Evolutionary conservation across 139 green algal species (phyloP), one percentile per base, ranked within the genome.

Genomic region (Chlorella sorokiniana): DNA sequence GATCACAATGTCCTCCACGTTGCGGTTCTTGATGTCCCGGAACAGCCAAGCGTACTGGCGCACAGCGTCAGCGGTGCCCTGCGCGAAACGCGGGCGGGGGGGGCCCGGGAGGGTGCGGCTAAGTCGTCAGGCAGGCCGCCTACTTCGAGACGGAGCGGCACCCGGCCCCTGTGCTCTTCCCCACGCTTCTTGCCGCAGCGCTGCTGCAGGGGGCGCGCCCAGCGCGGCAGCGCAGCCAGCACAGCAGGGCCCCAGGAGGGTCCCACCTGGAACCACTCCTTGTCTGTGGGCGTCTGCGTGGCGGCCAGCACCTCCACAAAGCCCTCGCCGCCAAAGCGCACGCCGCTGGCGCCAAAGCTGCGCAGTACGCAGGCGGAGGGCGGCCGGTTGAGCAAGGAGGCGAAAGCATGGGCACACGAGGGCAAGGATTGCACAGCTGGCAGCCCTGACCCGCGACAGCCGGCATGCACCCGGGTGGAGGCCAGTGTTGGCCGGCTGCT

Each of bases 21-120:
- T 84, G 35, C 93, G 82, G 91, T 97, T 97, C 89, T 96, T 97
- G 79, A 95, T 93, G 88, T 98, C 94, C 54, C 92, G 88, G 75
- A 98, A 93, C 81, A 98, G 89, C 97, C 97, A 99, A 1, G 85
- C 83, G 90, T 99, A 99, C 91, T 98, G 95, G 22, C 97, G 87
- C 75, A 99, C 94, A 40, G 97, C 97, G 69, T 99, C 97, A 29
- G 97, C 97, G 14, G 97, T 99, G 44, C 97, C 97, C 92, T 98
- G 92, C 85, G 92, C 92, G 4, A 37, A 45, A 73, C 11, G 59
- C 22, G 25, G 59, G 59, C 59, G 25, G 25, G 59, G 59, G 11
- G 59, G 20, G 59, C 59, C 11, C 59, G 22, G 14, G 16, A 16
- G 48, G 14, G 48, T 59, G 48, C 11, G 16, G 14, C 11, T 11